These are phyloP conservation scores for Cercophora scortea DNA, from an alignment of 495 filamentous ascomycete genomes.

Conservation along the genomic window DNA sequence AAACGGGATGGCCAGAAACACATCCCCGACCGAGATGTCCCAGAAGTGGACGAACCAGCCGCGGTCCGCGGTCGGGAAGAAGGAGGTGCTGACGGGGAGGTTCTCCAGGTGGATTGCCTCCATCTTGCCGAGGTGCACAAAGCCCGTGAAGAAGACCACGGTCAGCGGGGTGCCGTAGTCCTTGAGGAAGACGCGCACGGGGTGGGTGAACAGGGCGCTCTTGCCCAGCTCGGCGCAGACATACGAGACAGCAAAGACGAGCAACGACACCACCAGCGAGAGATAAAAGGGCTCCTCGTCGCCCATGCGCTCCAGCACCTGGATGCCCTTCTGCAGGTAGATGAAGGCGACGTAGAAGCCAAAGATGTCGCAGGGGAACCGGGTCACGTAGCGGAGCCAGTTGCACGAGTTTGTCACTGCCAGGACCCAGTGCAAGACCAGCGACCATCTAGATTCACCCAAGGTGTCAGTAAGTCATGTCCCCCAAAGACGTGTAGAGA, in stretches of 20 bases:
- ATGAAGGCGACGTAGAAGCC: constrained; percentile 85
- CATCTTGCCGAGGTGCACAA: constrained; percentile 80
- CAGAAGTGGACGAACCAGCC: constrained; percentile 86
- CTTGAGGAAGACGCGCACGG: constrained; percentile 68
- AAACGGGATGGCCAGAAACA: constrained; percentile 87
- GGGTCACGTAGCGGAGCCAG: constrained; percentile 69
- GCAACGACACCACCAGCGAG: constrained; percentile 62
- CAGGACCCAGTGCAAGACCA: constrained; percentile 72
- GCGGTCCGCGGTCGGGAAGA: constrained; percentile 71
- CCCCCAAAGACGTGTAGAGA: too few relatives aligned
- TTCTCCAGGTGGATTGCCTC: constrained; percentile 51
- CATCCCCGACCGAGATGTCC: constrained; percentile 63
- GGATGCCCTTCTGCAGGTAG: constrained; percentile 78
- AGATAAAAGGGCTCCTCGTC: constrained; percentile 58
- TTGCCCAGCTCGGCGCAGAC: constrained; percentile 61
- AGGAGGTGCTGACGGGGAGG: constrained; percentile 66
- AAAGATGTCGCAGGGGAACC: constrained; percentile 82
- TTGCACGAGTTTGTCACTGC: constrained; percentile 77
- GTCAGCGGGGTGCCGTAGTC: constrained; percentile 81
- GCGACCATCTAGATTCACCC: constrained; percentile 53
- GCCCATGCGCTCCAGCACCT: constrained; percentile 58
- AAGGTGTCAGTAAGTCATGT: background rate
- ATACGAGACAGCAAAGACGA: constrained; percentile 67
- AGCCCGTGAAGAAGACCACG: constrained; percentile 82
- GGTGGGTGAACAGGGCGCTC: constrained; percentile 62